Percentiles rank a stretch among this genome's conserved stretches.
Evolutionary conservation across 805 yeast genomes (phyloP).

Genomic region (Cyberlindnera mississippiensis): DNA sequence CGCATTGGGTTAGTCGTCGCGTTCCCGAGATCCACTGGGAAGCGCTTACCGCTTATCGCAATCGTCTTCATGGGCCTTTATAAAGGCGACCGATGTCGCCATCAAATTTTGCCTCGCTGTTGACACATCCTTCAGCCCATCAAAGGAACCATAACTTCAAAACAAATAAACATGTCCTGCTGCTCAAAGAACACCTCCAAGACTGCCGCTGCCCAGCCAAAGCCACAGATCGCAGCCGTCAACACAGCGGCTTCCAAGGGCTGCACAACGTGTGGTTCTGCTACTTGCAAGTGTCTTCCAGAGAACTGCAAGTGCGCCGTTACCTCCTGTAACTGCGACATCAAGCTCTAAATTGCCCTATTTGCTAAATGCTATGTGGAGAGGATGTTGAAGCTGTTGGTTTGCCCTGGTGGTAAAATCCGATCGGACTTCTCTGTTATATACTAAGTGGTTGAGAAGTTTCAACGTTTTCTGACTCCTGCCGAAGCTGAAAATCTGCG

Average conservation of each 20-base stretch:
- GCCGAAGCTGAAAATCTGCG: no score
- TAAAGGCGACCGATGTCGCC: not conserved
- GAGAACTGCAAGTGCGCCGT: conserved; percentile 26
- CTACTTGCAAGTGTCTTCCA: conserved; percentile 27
- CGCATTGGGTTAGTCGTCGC: no score
- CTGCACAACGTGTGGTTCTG: conserved; percentile 23
- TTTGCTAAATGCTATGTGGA: no score
- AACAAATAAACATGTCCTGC: conserved; percentile 18
- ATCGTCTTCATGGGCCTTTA: not conserved
- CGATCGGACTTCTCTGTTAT: no score
- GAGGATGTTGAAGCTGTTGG: no score
- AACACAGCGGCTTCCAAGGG: conserved; percentile 25
- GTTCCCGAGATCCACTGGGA: no score
- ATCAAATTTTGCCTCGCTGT: not conserved
- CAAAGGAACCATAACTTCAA: not conserved
- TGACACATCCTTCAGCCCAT: not conserved
- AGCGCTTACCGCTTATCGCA: not conserved
- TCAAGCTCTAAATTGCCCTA: conserved; percentile 25
- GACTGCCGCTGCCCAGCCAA: conserved; percentile 11
- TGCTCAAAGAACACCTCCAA: conserved; percentile 19
- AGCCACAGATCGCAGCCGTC: conserved; percentile 19
- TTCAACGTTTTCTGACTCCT: no score
- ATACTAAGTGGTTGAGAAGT: no score
- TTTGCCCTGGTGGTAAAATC: no score
- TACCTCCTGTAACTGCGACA: conserved; percentile 22